phyloP scores from a whole-genome alignment of 345 rosid genomes.

The Salix udensis region DNA sequence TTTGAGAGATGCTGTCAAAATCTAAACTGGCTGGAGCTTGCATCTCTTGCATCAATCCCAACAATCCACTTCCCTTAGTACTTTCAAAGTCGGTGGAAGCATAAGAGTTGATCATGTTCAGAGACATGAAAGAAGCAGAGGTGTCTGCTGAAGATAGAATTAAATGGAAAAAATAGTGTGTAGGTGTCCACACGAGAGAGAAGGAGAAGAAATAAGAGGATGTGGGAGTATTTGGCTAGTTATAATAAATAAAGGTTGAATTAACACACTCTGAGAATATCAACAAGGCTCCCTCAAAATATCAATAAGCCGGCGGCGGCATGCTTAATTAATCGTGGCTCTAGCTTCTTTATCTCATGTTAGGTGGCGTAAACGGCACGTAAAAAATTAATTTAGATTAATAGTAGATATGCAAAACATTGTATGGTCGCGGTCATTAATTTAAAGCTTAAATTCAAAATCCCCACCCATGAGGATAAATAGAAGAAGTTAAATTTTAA shows the following conservation, averaged over 20 bases:
- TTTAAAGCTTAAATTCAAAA: too few relatives aligned
- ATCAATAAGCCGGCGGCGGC: slow-evolving; percentile 1
- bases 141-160: slow-evolving; percentile 19
- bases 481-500: too few relatives aligned
- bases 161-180: slow-evolving; percentile 11
- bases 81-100: slow-evolving; percentile 14
- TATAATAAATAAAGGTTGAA: not conserved
- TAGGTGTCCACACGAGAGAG: slow-evolving; percentile 18
- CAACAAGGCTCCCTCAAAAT: too few relatives aligned
- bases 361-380: slow-evolving; percentile 39
- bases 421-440: not conserved
- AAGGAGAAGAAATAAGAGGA: not conserved
- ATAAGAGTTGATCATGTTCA: slow-evolving; percentile 4
- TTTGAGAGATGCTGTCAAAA: not conserved
- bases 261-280: not conserved
- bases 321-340: not conserved
- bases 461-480: too few relatives aligned
- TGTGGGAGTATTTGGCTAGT: too few relatives aligned
- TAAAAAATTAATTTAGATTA: not conserved
- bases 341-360: not conserved
- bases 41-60: slow-evolving; percentile 32
- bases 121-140: slow-evolving; percentile 18
- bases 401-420: not conserved
- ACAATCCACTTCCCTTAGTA: slow-evolving; percentile 18
- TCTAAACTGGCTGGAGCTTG: slow-evolving; percentile 1